A percentile compares a stretch with the other conserved stretches of the same genome.
phyloP scores from a whole-genome alignment of 306 rosid species.

The Alnus rubra region DNA sequence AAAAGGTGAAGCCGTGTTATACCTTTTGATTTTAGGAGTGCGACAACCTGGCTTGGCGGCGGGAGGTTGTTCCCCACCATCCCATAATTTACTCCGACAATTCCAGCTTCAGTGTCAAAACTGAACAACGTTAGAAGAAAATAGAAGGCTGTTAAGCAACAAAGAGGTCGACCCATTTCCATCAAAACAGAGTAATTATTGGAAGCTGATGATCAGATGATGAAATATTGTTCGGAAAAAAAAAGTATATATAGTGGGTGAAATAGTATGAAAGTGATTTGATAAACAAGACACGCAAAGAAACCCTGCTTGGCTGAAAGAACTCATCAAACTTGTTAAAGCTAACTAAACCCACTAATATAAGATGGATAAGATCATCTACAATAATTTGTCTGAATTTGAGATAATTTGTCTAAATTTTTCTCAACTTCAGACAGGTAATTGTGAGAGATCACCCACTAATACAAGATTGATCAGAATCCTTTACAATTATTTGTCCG shows the following conservation, averaged over 20 bases:
- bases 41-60: neutral
- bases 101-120: conserved; percentile 12
- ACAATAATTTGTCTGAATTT: no score
- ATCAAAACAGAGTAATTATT: neutral
- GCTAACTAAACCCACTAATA: no score
- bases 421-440: no score
- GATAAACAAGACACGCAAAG: no score
- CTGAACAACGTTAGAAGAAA: neutral
- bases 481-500: no score
- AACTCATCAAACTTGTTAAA: no score
- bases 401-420: no score
- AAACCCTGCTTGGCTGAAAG: no score
- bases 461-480: no score
- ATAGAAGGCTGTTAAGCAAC: neutral
- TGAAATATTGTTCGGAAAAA: neutral
- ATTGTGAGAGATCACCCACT: no score
- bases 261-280: no score
- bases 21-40: neutral
- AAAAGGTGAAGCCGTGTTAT: neutral
- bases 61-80: conserved; percentile 25
- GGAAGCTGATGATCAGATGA: neutral
- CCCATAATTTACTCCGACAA: conserved; percentile 23
- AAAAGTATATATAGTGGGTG: neutral
- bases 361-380: no score
- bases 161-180: neutral